Evolutionary conservation across 2,329 filamentous ascomycete genomes (phyloP).

Genomic region (Diaporthe longicolla): DNA sequence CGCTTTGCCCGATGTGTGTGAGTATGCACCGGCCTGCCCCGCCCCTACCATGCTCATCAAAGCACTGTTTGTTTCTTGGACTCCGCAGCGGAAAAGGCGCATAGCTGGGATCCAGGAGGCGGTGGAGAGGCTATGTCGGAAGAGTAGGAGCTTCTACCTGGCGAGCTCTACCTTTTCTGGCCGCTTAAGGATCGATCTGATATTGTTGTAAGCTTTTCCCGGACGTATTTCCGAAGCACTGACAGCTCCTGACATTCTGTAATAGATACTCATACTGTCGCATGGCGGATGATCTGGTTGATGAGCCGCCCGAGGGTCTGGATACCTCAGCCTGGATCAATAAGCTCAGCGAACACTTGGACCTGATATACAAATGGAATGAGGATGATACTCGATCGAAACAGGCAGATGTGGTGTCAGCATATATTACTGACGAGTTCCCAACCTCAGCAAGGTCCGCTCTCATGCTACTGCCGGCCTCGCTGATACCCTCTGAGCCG

Average conservation of each 20-base stretch:
- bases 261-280: slow-evolving; percentile 79
- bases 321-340: slow-evolving; percentile 72
- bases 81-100: slow-evolving; percentile 69
- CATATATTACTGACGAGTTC: slow-evolving; percentile 64
- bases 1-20: slow-evolving; percentile 72
- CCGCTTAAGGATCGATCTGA: slow-evolving; percentile 76
- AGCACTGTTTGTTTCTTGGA: slow-evolving; percentile 62
- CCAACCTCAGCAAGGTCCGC: slow-evolving; percentile 66
- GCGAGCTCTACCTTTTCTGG: slow-evolving; percentile 79
- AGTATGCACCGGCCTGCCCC: slow-evolving; percentile 62
- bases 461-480: slow-evolving; percentile 70
- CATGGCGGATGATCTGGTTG: slow-evolving; percentile 80
- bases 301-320: slow-evolving; percentile 67
- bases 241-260: slow-evolving; percentile 37
- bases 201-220: slow-evolving; percentile 65
- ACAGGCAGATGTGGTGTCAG: slow-evolving; percentile 36
- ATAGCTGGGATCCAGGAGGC: slow-evolving; percentile 72
- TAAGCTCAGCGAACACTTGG: slow-evolving; percentile 70
- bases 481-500: slow-evolving; percentile 69
- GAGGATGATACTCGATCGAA: slow-evolving; percentile 46
- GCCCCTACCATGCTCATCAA: slow-evolving; percentile 64
- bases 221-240: not conserved
- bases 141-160: slow-evolving; percentile 82
- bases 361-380: slow-evolving; percentile 61
- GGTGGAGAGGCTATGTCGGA: slow-evolving; percentile 68